Base-by-base conservation (phyloP, 1,139 yeast genomes). In the Pichia sp. region DNA sequence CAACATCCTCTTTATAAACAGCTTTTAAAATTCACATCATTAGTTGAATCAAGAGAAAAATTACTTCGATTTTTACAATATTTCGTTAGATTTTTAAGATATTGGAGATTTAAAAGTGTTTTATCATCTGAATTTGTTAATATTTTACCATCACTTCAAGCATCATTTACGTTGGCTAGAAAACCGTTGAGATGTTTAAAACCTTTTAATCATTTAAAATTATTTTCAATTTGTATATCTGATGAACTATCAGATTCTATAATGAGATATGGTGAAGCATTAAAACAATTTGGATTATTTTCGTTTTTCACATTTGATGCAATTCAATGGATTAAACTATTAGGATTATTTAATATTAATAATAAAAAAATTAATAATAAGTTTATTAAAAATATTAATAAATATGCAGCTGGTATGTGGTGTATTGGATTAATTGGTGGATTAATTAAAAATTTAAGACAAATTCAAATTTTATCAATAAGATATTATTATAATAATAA, bases 161-260 rank as follows among this genome's bases (percentile, higher is more conserved):
- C 64, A 41, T 80, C 82, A 52, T 71, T 82, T 33, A 79, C 87
- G 20, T 69, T 84, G 53, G 74, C 87, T 49, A 80, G 97, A 63
- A 90, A 90, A 69, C 81, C 90, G 23, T 69, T 90, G 73, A 76
- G 97, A 58, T 81, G 83, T 61, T 78, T 89, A 55, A 90, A 89
- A 67, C 96, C 96, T 1, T 67, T 90, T 59, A 75, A 74, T 59
- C 90, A 85, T 62, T 63, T 85, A 48, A 82, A 82, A 58, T 73
- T 78, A 16, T 89, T 94, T 7, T 73, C 87, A 4, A 74, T 75
- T 53, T 76, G 86, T 23, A 76, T 70, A 57, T 87, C 80, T 60
- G 83, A 87, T 65, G 83, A 84, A 68, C 74, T 89, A 43, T 65
- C 75, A 49, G 95, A 86, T 59, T 77, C 79, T 41, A 40, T 48